Evolutionary conservation across 257 asterid genomes (phyloP).

Genomic region (Apocynum venetum): DNA sequence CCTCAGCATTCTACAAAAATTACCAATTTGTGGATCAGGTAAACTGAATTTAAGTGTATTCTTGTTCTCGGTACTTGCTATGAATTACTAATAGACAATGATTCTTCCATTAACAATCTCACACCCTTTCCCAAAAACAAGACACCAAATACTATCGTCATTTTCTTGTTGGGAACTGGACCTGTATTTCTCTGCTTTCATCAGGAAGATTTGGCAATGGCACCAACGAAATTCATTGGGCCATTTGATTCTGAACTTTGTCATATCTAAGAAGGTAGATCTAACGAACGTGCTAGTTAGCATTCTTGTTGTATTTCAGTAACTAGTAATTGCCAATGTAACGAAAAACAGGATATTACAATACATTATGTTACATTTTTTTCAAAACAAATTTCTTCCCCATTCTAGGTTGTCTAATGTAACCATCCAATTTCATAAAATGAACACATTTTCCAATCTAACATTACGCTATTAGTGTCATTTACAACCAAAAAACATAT

Average conservation of each 20-base stretch:
- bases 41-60: background rate
- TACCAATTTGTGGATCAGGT: background rate
- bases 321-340: background rate
- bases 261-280: background rate
- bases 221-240: background rate
- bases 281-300: background rate
- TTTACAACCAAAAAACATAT: background rate
- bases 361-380: no score
- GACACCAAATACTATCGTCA: background rate
- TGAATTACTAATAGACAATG: background rate
- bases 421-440: background rate
- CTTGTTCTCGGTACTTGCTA: background rate
- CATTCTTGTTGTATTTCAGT: background rate
- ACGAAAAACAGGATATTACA: background rate
- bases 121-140: background rate
- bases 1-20: background rate
- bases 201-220: background rate
- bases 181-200: background rate
- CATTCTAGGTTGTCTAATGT: no score
- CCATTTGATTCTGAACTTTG: background rate
- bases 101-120: background rate
- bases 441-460: background rate
- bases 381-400: no score
- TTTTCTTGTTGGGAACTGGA: background rate
- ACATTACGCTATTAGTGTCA: background rate